Evolutionary conservation across 805 yeast genomes (phyloP).

Genomic region (Saccharomycopsis lassenensis): DNA sequence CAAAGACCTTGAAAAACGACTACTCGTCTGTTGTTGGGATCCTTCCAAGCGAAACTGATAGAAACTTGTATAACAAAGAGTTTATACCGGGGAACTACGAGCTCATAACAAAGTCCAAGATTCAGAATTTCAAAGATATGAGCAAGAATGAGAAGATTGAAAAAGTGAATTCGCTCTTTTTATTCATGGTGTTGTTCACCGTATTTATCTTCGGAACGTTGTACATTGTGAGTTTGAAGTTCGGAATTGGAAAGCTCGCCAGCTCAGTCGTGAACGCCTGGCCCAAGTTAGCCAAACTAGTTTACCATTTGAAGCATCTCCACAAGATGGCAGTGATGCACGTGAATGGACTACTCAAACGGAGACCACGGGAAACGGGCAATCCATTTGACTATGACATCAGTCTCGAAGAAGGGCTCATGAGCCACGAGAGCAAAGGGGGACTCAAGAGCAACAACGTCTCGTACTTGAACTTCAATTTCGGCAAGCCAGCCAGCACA

Average conservation of each 20-base stretch:
- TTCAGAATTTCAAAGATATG: slow-evolving; percentile 2
- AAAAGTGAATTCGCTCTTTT: slow-evolving; percentile 10
- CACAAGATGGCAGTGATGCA: no score
- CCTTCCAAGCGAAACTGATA: slow-evolving; percentile 12
- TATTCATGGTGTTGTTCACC: slow-evolving; percentile 2
- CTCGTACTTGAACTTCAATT: slow-evolving; percentile 9
- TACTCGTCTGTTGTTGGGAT: slow-evolving; percentile 12
- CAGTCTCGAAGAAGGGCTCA: slow-evolving; percentile 14
- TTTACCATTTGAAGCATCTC: no score
- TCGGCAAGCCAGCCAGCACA: slow-evolving; percentile 2
- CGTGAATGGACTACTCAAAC: no score
- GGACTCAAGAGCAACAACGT: slow-evolving; percentile 1
- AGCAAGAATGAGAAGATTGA: slow-evolving; percentile 8
- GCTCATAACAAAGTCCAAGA: neutral
- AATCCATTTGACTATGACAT: slow-evolving; percentile 12
- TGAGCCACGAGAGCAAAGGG: neutral
- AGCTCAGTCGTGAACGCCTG: slow-evolving; percentile 1
- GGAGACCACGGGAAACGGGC: no score
- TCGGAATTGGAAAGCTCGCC: slow-evolving; percentile 5
- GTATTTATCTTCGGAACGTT: slow-evolving; percentile 1
- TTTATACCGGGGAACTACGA: slow-evolving; percentile 16
- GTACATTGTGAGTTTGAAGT: slow-evolving; percentile 6
- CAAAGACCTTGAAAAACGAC: neutral
- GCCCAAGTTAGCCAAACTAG: neutral
- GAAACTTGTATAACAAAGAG: slow-evolving; percentile 5